A percentile compares a stretch with the other conserved stretches of the same genome.
These are phyloP conservation scores for Arctium lappa DNA, from an alignment of 129 eudicot species.

Conservation along the genomic window DNA sequence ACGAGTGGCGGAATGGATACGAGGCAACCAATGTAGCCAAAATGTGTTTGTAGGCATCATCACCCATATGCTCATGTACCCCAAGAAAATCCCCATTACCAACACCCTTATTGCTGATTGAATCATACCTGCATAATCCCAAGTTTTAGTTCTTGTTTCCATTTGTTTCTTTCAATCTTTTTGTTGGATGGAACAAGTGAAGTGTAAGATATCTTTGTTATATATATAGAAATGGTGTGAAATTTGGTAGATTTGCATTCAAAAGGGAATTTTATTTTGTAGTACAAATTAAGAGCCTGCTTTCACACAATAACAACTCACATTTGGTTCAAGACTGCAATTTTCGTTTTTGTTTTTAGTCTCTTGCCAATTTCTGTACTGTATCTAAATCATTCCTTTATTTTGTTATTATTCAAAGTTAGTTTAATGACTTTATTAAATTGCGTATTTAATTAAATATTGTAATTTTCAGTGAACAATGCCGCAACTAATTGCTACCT, in stretches of 20 bases:
- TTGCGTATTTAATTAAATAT: neutral
- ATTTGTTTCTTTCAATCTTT: neutral
- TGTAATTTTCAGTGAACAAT: neutral
- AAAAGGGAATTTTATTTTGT: neutral
- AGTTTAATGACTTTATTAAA: neutral
- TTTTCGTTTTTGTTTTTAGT: neutral
- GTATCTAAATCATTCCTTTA: neutral
- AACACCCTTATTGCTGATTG: constrained; percentile 31
- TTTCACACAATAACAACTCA: constrained; percentile 19
- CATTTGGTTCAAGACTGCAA: neutral
- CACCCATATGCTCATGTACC: constrained; percentile 59
- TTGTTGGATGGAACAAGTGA: neutral
- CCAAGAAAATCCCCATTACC: constrained; percentile 33
- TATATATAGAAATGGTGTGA: constrained; percentile 22
- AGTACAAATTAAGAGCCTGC: constrained; percentile 28
- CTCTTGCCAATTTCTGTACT: too few species aligned
- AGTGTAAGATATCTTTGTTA: neutral
- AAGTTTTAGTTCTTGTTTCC: neutral
- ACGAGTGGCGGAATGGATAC: constrained; percentile 35
- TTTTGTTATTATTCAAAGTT: constrained; percentile 14
- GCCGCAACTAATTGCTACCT: too few species aligned
- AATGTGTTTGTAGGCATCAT: constrained; percentile 71
- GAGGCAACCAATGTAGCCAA: constrained; percentile 61
- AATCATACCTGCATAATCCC: constrained; percentile 4
- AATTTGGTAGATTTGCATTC: constrained; percentile 19